Base-by-base conservation (phyloP, 495 filamentous ascomycete species). In the Haplographium delicatum region DNA sequence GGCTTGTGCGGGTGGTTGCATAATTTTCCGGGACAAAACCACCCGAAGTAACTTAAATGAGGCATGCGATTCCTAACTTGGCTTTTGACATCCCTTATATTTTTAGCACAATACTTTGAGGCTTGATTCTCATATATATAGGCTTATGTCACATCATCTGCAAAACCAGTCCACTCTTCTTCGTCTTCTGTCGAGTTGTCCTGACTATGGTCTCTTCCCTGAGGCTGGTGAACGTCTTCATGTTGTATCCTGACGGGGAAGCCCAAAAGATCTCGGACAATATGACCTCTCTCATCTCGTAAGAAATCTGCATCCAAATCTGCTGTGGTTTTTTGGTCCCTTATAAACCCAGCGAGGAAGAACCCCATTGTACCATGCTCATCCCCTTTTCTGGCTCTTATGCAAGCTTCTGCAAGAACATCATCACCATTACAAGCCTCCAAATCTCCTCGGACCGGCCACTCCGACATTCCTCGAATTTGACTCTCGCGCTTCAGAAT, bases 311-410 rank as follows among this genome's bases (percentile, higher is more conserved):
- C 49, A 27, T 49, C 57, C 1, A 53, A 1, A 31, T 49, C 23
- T 23, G 13, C 26, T 13, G 10, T 7, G 10, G 43, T 22, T n/a
- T 33, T 31, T 9, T 8, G 18, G 27, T 75, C 69, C 28, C 76
- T 62, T 0, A 72, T 69, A 53, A 75, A 75, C 10, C 60, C 67
- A 19, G 64, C 71, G 0, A 75, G 62, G 49, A 75, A 75, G 50
- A 75, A 75, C 0, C 72, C 72, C 72, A 75, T 75, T 82, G 7
- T 82, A 0, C 89, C 90, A 38, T 88, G 79, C 18, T 81, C 83
- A 58, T 87, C 89, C 28, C 84, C 87, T 56, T 88, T 82, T 57
- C 84, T 79, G 44, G 88, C 89, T 44, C 93, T 68, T 20, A 98
- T 80, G 62, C 89, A 96, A 4, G 78, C 86, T 39, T 90, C 82